Percentiles rank a stretch among this genome's conserved stretches.
These are phyloP conservation scores for Colletotrichum tanaceti DNA, from an alignment of 2,329 filamentous ascomycete species.

Conservation along the genomic window DNA sequence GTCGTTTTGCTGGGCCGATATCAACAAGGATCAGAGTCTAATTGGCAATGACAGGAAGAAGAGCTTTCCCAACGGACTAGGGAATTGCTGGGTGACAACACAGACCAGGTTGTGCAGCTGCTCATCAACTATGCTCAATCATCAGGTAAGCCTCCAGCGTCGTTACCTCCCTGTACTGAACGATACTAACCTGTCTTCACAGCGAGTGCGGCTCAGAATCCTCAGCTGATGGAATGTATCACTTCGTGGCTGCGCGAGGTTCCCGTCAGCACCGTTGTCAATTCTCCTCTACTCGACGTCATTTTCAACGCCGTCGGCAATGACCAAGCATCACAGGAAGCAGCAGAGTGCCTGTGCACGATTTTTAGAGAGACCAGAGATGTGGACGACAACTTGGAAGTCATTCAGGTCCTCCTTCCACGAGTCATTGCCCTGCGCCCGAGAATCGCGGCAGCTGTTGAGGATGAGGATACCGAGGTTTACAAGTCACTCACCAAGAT, in stretches of 20 bases:
- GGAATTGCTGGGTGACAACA: constrained; percentile 92
- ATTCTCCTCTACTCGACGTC: constrained; percentile 84
- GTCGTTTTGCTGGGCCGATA: constrained; percentile 51
- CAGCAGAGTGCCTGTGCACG: constrained; percentile 91
- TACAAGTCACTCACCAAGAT: constrained; percentile 91
- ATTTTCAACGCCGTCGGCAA: constrained; percentile 81
- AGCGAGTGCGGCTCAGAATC: constrained; percentile 85
- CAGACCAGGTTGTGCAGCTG: constrained; percentile 85
- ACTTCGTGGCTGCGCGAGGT: constrained; percentile 97
- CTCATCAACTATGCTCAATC: constrained; percentile 92
- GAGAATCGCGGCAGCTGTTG: constrained; percentile 78
- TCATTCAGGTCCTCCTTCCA: constrained; percentile 86
- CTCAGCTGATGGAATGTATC: constrained; percentile 92
- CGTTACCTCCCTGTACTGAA: constrained; percentile 6
- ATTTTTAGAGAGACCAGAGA: constrained; percentile 93
- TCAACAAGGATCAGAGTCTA: constrained; percentile 57
- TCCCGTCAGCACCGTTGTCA: constrained; percentile 82
- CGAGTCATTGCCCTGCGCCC: constrained; percentile 80
- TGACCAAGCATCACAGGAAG: constrained; percentile 84
- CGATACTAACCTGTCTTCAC: constrained; percentile 42
- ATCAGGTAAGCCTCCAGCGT: constrained; percentile 71
- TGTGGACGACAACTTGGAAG: constrained; percentile 87
- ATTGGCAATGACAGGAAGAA: constrained; percentile 82
- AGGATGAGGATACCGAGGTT: constrained; percentile 84
- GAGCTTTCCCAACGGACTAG: constrained; percentile 87